Base-by-base conservation (phyloP, 192 early-diverging fungal species). In the Backusella sp. region DNA sequence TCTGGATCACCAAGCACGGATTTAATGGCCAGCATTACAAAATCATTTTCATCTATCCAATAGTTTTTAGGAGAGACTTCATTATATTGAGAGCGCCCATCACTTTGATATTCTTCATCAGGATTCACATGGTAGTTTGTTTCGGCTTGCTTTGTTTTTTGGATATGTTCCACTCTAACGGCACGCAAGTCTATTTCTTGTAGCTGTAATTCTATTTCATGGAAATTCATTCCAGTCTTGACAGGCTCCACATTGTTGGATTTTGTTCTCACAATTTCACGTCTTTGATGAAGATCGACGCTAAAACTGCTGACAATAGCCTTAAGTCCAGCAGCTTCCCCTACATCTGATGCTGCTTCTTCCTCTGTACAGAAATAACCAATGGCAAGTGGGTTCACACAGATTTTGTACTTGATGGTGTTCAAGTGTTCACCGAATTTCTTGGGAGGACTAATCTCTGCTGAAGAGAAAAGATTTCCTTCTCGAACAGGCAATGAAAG, bases 161-260 rank as follows among this genome's bases (percentile, higher is more conserved):
- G n/a, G 1, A 37, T 14, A 73, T 70, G 73, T 6, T 70, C 30
- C 7, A 72, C 72, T n/a, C 65, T 49, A 2, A 80, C 44, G 19
- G 59, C 80, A 32, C 83, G 75, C 1, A 84, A 15, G 73, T 84
- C 83, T 34, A 82, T 68, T 65, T 77, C 68, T 1, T 75, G 56
- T 36, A 84, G 68, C 71, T 79, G 67, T 3, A 82, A 41, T 75
- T 84, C 80, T 26, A 70, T 71, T 49, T 84, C 77, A 70, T 84
- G 75, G 19, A 82, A 79, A 6, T 52, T 73, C 69, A 76, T 77
- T 12, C 42, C 42, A 4, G 79, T 62, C 49, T 84, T 77, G 32
- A 80, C 8, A 70, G 66, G 59, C 19, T 66, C 53, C 36, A 73
- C 65, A 5, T 70, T 66, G n/a, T 76, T 56, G 36, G 67, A 56